Evolutionary conservation across 257 asterid genomes (phyloP).

Genomic region (Solanum arcanum): DNA sequence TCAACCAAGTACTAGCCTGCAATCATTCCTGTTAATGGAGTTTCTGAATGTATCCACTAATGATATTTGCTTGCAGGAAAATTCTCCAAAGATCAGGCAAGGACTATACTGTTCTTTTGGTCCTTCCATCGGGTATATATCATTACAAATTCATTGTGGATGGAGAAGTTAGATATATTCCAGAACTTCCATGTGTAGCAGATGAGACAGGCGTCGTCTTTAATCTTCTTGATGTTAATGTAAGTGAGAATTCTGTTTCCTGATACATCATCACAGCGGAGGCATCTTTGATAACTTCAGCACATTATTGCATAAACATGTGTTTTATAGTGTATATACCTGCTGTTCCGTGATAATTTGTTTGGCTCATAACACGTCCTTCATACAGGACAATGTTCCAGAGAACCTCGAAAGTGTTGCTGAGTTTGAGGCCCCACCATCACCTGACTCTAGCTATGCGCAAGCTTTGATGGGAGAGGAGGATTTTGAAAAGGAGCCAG

Average conservation of each 20-base stretch:
- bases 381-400: conserved; percentile 52
- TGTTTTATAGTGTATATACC: not conserved
- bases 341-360: not conserved
- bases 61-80: conserved; percentile 41
- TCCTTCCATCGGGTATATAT: conserved; percentile 67
- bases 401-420: conserved; percentile 71
- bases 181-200: conserved; percentile 69
- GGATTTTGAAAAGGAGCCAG: conserved; percentile 72
- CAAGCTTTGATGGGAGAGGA: conserved; percentile 56
- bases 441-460: conserved; percentile 76
- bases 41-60: not conserved
- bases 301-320: not conserved
- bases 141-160: conserved; percentile 77
- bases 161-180: conserved; percentile 56
- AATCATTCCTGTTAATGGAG: not conserved
- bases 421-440: conserved; percentile 80
- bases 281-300: not conserved
- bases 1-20: not conserved
- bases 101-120: conserved; percentile 77
- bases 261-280: not conserved
- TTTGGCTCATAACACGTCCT: not conserved
- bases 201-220: conserved; percentile 46
- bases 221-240: conserved; percentile 83
- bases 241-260: conserved; percentile 22
- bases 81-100: conserved; percentile 72